Conservation (phyloP, 2,329 filamentous ascomycete genomes). For the Neopestalotiopsis rosae region DNA sequence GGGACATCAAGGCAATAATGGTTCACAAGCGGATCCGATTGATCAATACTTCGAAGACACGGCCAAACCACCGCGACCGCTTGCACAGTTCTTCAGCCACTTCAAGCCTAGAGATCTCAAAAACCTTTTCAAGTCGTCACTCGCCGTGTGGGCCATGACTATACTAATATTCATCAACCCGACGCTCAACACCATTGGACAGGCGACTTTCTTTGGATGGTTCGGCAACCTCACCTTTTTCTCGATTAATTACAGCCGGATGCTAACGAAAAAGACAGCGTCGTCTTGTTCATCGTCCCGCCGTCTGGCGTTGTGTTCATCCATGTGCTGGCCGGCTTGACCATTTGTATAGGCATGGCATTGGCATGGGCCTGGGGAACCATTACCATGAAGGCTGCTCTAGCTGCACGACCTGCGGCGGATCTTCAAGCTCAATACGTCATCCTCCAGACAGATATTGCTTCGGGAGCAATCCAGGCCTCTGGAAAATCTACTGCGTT, state of each 20-base stretch:
- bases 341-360: neutral
- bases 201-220: constrained; percentile 10
- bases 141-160: constrained; percentile 9
- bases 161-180: constrained; percentile 11
- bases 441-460: neutral
- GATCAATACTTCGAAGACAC: neutral
- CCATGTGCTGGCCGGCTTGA: constrained; percentile 12
- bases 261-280: neutral
- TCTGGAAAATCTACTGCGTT: neutral
- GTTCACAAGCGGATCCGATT: neutral
- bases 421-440: neutral
- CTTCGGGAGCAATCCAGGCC: neutral
- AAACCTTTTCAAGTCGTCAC: constrained; percentile 2
- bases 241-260: no score
- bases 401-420: neutral
- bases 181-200: constrained; percentile 5
- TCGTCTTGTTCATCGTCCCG: constrained; percentile 15
- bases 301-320: constrained; percentile 13
- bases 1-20: neutral
- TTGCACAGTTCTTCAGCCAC: constrained; percentile 1
- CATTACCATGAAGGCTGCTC: constrained; percentile 9
- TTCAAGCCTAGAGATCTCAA: constrained; percentile 7
- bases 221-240: neutral
- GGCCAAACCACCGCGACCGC: neutral
- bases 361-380: constrained; percentile 1